These are phyloP conservation scores for Verticillium longisporum DNA, from an alignment of 2,329 filamentous ascomycete genomes.

Conservation along the genomic window DNA sequence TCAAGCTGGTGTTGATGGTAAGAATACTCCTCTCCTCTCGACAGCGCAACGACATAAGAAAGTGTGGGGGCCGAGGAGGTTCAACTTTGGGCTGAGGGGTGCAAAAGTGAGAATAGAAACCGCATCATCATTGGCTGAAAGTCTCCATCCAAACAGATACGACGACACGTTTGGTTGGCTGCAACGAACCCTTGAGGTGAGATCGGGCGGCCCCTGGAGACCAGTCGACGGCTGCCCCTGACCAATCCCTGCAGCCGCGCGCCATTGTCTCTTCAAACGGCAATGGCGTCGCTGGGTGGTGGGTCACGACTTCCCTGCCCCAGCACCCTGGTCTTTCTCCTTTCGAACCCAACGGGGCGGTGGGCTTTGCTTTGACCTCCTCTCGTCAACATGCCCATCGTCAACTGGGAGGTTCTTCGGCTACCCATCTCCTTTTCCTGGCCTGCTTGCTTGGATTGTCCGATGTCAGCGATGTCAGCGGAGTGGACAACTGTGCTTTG, in stretches of 20 bases:
- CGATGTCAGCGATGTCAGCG: background rate
- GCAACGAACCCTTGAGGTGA: background rate
- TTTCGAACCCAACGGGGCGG: background rate
- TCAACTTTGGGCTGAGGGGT: background rate
- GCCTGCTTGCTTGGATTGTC: background rate
- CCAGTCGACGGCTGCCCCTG: background rate
- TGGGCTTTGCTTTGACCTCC: background rate
- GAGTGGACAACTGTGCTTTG: background rate
- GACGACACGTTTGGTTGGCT: background rate
- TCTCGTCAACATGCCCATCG: background rate
- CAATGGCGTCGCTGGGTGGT: background rate
- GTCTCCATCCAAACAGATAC: background rate
- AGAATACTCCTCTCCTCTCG: no score
- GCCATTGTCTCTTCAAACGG: slow-evolving; percentile 1
- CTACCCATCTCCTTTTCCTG: background rate
- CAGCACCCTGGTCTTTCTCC: background rate
- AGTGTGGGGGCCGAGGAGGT: background rate
- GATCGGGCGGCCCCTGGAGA: background rate
- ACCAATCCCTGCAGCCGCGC: slow-evolving; percentile 2
- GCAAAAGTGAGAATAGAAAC: background rate
- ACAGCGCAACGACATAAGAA: no score
- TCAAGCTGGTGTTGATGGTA: background rate
- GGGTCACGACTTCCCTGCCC: background rate
- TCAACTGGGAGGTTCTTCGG: background rate
- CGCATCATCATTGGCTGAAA: background rate